Evolutionary conservation across 306 rosid species (phyloP), one percentile per base, ranked within the genome.

Genomic region (Cucurbita maxima): DNA sequence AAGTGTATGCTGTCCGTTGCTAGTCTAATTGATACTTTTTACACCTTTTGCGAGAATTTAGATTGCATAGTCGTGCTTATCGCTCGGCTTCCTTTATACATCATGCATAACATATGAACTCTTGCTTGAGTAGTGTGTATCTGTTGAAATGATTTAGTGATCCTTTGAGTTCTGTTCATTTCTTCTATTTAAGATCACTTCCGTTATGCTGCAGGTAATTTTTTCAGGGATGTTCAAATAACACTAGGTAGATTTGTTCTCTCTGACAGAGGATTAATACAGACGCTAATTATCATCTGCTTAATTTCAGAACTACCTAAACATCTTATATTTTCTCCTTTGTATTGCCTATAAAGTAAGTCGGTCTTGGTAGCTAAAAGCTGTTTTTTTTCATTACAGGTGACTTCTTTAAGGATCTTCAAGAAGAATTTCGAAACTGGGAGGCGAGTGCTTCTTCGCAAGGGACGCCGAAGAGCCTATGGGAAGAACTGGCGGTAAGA

Each of bases 401-500:
- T 80, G 96, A 89, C 77, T 91, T 94, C 79, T 91, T 91, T 78
- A 88, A 67, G 78, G 99, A 94, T 83, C 85, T 94, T 82, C 92
- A 91, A 83, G 89, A 85, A 78, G 99, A 94, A 83, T 91, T 84
- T 79, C 82, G 64, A 81, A 94, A 91, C 69, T 94, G 99, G 99
- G 99, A 94, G 86, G 91, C 90, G 18, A 89, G 55, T 61, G 81
- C 86, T 74, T 83, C 94, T 76, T 83, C 91, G 9, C 89, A 91
- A 85, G 97, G 96, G 86, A 86, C 87, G 66, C 99, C 99, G 6
- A 94, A 88, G 82, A 91, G 97, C 75, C 83, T 94, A 16, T 94
- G 99, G 99, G 97, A 91, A 82, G 99, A 94, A 89, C 82, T 94
- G 77, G 83, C 91, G 74, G 99, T 91, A 74, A 79, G 92, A 62